A percentile compares a stretch with the other conserved stretches of the same genome.
These are phyloP conservation scores for Paraconiothyrium brasiliense DNA, from an alignment of 2,329 filamentous ascomycete genomes.

Conservation along the genomic window DNA sequence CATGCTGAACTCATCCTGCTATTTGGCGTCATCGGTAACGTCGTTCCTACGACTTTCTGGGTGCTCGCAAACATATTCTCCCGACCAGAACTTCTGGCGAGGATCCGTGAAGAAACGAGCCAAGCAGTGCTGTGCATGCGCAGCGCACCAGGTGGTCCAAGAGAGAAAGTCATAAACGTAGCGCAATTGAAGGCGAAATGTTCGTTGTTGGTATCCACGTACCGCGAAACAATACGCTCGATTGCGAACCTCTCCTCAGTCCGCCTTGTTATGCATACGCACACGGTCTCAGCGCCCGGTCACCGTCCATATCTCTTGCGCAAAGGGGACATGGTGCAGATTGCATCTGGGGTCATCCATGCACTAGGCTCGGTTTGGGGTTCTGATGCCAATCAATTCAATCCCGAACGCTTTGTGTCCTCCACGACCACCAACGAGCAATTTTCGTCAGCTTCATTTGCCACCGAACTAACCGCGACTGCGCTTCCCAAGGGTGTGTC, in stretches of 20 bases:
- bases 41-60: conserved; percentile 57
- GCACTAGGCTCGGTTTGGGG: conserved; percentile 54
- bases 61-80: conserved; percentile 54
- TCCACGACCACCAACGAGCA: conserved; percentile 18
- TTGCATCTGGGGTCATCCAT: conserved; percentile 58
- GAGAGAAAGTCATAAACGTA: conserved; percentile 20
- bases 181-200: conserved; percentile 31
- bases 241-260: conserved; percentile 50
- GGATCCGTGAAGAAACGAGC: conserved; percentile 50
- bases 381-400: conserved; percentile 50
- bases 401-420: conserved; percentile 52
- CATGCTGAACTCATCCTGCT: conserved; percentile 32
- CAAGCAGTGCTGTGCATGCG: conserved; percentile 6
- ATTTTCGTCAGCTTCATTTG: conserved; percentile 14
- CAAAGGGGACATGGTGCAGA: conserved; percentile 54
- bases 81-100: conserved; percentile 46
- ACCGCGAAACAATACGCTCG: conserved; percentile 57
- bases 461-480: conserved; percentile 20
- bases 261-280: conserved; percentile 53
- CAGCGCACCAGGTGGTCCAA: background rate
- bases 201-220: conserved; percentile 57
- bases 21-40: conserved; percentile 55
- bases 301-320: conserved; percentile 50
- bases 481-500: conserved; percentile 26
- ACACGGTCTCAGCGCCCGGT: conserved; percentile 42